Base-by-base conservation (phyloP, 2,329 filamentous ascomycete genomes). In the Xylariaceae sp. region DNA sequence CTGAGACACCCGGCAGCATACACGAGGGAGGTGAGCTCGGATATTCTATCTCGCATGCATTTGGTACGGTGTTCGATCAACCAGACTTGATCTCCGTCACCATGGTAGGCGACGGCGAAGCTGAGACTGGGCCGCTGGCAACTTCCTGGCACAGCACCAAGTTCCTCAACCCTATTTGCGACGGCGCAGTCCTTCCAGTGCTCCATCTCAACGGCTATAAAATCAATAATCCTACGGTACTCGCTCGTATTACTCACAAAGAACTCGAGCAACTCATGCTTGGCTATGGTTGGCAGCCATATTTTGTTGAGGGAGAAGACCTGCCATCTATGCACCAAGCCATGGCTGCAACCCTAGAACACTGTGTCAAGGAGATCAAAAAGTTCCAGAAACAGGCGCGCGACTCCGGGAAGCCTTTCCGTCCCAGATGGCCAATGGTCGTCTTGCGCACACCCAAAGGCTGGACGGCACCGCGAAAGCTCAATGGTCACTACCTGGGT, bases 171-270 rank as follows among this genome's bases (percentile, higher is more conserved):
- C 88, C 88, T 5, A 86, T 89, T 60, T 86, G 81, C 0, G 88
- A 91, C 62, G 88, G 88, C 31, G 88, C 87, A 36, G 88, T 92
- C 7, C 76, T 92, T 1, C 88, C 88, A 0, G 83, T 92, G 6
- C 77, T 92, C 11, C 87, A 92, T 68, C 76, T 92, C 33, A 92
- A 92, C 62, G 88, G 88, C 43, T 92, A 91, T 78, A 92, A 92
- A 76, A 91, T 91, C 75, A 89, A 89, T 75, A 89, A 90, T 69
- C 87, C 87, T 9, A 91, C 84, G 5, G 66, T 92, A 0, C 79
- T 91, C 14, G 83, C 88, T 13, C 83, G 88, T 59, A 86, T 92
- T 64, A 81, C 82, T 41, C 87, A 90, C 66, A 81, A 87, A 56
- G 88, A 92, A 70, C 76, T 92, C 6, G 79, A 83, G 60, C 73